A percentile compares a stretch with the other conserved stretches of the same genome.
Conservation (phyloP, 345 rosid species). For the Stellera chamaejasme region DNA sequence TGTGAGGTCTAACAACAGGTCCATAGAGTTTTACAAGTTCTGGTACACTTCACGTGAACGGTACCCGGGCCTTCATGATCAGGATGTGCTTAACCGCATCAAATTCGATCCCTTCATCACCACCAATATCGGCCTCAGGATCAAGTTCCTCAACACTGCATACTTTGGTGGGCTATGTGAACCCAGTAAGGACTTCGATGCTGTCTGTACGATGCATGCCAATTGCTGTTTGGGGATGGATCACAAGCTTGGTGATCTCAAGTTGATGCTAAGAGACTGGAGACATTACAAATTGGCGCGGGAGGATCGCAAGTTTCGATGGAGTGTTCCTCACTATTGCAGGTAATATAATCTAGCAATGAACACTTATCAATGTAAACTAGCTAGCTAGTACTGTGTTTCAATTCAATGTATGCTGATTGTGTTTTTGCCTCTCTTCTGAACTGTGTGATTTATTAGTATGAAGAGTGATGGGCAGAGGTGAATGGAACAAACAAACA, state of each 20-base stretch:
- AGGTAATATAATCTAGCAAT: conserved; percentile 13
- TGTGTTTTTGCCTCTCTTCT: too few species aligned
- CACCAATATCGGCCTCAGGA: conserved; percentile 24
- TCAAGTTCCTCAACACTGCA: conserved; percentile 57
- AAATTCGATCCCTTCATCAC: conserved; percentile 27
- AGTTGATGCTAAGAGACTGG: conserved; percentile 56
- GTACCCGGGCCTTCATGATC: conserved; percentile 52
- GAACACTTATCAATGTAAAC: too few species aligned
- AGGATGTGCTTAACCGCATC: conserved; percentile 71
- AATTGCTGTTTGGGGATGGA: conserved; percentile 67
- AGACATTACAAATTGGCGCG: conserved; percentile 29
- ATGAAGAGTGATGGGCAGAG: too few species aligned
- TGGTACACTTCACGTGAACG: conserved; percentile 51
- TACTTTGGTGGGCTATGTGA: conserved; percentile 74
- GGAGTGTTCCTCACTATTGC: conserved; percentile 67
- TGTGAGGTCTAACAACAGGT: conserved; percentile 44
- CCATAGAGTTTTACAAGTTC: conserved; percentile 54
- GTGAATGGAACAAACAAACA: too few species aligned
- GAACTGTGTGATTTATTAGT: too few species aligned
- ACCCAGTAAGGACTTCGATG: conserved; percentile 39
- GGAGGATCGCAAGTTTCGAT: conserved; percentile 21
- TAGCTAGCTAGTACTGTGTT: too few species aligned
- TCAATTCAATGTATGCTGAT: too few species aligned
- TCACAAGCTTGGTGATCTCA: conserved; percentile 54
- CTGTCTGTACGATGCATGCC: conserved; percentile 77